Evolutionary conservation across 305 asterid species (phyloP).

Genomic region (Solanum chacoense): DNA sequence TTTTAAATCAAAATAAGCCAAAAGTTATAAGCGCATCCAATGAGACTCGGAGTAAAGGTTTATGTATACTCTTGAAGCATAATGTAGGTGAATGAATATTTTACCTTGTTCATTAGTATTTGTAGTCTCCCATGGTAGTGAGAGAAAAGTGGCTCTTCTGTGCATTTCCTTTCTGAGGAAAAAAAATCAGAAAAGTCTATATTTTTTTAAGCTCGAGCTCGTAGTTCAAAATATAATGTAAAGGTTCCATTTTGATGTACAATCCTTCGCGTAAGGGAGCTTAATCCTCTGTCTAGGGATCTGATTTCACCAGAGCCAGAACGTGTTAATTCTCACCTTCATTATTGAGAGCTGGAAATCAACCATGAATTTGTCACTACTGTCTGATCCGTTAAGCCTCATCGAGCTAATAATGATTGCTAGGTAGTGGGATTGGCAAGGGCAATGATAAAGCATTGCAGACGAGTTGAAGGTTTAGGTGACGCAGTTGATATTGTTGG

Average conservation of each 20-base stretch:
- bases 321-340: background rate
- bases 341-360: background rate
- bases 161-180: background rate
- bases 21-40: background rate
- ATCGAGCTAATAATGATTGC: slow-evolving; percentile 8
- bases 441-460: slow-evolving; percentile 60
- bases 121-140: background rate
- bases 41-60: background rate
- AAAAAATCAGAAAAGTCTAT: background rate
- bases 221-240: background rate
- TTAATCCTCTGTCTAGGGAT: background rate
- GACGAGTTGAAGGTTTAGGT: slow-evolving; percentile 48
- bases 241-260: background rate
- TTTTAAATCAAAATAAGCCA: too few relatives aligned
- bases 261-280: background rate
- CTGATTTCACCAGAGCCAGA: background rate
- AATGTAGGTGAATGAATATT: background rate
- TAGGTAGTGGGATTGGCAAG: slow-evolving; percentile 79
- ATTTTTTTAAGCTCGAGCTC: background rate
- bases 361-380: background rate
- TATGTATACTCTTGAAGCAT: background rate
- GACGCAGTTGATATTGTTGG: slow-evolving; percentile 76
- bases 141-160: background rate
- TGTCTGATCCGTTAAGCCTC: slow-evolving; percentile 8
- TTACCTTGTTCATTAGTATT: background rate